Conservation (phyloP, 1,284 basidiomycete genomes). For the Puccinia polysora region DNA sequence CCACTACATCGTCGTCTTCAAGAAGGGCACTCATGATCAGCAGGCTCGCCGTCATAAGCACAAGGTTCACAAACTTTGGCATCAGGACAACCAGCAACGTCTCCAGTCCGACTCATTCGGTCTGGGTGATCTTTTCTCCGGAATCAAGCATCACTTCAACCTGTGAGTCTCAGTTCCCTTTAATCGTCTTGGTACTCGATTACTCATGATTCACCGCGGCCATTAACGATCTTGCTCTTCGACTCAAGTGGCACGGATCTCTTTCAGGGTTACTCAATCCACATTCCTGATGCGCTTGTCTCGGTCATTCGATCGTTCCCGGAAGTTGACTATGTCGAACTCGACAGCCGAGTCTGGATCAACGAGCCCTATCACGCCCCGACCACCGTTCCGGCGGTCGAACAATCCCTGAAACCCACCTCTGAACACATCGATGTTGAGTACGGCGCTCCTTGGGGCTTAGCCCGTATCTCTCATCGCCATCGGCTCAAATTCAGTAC, state of each 20-base stretch:
- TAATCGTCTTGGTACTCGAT: neutral
- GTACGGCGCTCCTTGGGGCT: constrained; percentile 61
- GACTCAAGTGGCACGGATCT: constrained; percentile 40
- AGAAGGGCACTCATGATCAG: constrained; percentile 26
- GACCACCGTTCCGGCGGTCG: constrained; percentile 19
- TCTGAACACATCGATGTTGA: constrained; percentile 40
- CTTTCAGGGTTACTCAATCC: constrained; percentile 77
- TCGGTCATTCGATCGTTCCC: constrained; percentile 76
- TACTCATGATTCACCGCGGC: neutral
- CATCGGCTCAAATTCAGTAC: constrained; percentile 70
- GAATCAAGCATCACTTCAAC: constrained; percentile 42
- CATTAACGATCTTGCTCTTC: neutral
- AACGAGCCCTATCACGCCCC: constrained; percentile 56
- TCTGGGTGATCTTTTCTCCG: constrained; percentile 15
- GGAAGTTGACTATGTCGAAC: constrained; percentile 88
- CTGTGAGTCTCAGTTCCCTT: constrained; percentile 2
- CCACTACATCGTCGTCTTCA: constrained; percentile 42
- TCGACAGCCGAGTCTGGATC: constrained; percentile 79
- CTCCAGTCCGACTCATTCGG: constrained; percentile 30
- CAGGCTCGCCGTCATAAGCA: constrained; percentile 28
- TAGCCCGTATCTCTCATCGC: constrained; percentile 91
- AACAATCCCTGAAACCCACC: constrained; percentile 5
- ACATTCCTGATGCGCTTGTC: constrained; percentile 70
- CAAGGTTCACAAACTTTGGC: constrained; percentile 29
- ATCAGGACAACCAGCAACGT: constrained; percentile 7